Evolutionary conservation across 257 asterid genomes (phyloP).

Genomic region (Ophiorrhiza pumila): DNA sequence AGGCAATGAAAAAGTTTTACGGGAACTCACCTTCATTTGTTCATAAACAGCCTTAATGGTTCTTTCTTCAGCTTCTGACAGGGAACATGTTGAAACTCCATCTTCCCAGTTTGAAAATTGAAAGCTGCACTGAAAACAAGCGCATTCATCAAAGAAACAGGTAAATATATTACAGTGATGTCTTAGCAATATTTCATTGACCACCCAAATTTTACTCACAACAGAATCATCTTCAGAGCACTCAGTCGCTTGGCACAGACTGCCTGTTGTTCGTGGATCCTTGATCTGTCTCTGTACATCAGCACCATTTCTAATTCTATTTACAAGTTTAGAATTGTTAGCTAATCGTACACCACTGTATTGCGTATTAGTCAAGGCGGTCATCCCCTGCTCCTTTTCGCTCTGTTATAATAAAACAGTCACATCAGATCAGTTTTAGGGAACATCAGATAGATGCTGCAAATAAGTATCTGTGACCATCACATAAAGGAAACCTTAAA

Average conservation of each 20-base stretch:
- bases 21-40: conserved; percentile 49
- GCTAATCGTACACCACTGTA: conserved; percentile 33
- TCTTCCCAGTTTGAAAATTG: conserved; percentile 62
- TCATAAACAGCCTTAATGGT: conserved; percentile 45
- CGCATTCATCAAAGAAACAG: neutral
- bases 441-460: neutral
- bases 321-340: conserved; percentile 27
- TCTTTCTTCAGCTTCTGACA: conserved; percentile 87
- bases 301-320: conserved; percentile 31
- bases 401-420: conserved; percentile 29
- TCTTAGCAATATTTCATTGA: neutral
- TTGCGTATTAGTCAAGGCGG: conserved; percentile 16
- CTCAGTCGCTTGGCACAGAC: conserved; percentile 37
- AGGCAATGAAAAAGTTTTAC: neutral
- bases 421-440: neutral
- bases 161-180: neutral
- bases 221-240: conserved; percentile 81
- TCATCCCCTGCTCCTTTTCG: conserved; percentile 40
- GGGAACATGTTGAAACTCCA: conserved; percentile 49
- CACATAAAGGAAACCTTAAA: neutral
- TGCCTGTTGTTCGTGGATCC: conserved; percentile 26
- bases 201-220: conserved; percentile 46
- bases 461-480: neutral
- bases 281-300: conserved; percentile 28
- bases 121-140: conserved; percentile 51